Evolutionary conservation across 306 rosid species (phyloP).

Genomic region (Quercus cerris): DNA sequence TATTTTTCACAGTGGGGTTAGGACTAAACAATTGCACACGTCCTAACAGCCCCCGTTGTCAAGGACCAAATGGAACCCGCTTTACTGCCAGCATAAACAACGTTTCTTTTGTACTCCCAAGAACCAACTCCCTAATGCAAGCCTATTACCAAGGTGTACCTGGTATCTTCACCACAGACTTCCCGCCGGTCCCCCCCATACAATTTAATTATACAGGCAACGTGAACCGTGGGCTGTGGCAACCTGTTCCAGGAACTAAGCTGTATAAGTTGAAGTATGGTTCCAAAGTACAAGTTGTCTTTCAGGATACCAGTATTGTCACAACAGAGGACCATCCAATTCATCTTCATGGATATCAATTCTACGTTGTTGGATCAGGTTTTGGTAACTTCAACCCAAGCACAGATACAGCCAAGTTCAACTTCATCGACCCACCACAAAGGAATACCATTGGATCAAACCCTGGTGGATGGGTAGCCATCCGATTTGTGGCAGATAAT

Average conservation of each 20-base stretch:
- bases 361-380: constrained; percentile 85
- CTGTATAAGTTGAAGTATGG: constrained; percentile 66
- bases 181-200: constrained; percentile 78
- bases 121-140: constrained; percentile 71
- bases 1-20: constrained; percentile 63
- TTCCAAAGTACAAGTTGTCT: constrained; percentile 59
- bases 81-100: constrained; percentile 87
- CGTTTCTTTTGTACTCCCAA: constrained; percentile 72
- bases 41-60: constrained; percentile 85
- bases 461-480: constrained; percentile 99
- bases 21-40: constrained; percentile 81
- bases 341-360: constrained; percentile 91
- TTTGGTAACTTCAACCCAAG: constrained; percentile 85
- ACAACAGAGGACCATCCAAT: constrained; percentile 87
- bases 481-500: constrained; percentile 84
- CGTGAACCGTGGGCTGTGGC: constrained; percentile 78
- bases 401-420: constrained; percentile 65
- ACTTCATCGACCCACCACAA: constrained; percentile 75
- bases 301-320: constrained; percentile 86
- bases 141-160: constrained; percentile 72
- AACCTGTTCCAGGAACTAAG: constrained; percentile 64
- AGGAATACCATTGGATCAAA: constrained; percentile 84
- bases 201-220: constrained; percentile 82
- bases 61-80: constrained; percentile 98
- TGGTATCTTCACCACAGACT: constrained; percentile 78